Evolutionary conservation across 2,329 filamentous ascomycete species (phyloP), one percentile per base, ranked within the genome.

Genomic region (Stemphylium beticola): DNA sequence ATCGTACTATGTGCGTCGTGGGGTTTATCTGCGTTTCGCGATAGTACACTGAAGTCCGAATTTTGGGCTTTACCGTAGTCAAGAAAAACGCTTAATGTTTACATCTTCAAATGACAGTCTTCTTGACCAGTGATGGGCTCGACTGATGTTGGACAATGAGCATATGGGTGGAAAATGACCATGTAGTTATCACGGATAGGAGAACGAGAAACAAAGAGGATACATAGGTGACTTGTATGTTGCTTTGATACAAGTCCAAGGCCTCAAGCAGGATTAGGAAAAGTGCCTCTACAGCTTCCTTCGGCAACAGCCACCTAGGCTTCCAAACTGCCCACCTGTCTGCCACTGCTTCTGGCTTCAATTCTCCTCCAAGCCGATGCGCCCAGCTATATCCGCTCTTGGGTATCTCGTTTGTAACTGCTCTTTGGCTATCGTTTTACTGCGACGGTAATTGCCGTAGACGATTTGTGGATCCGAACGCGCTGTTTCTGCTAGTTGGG

Each of bases 61-160:
- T 29, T 42, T 36, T 34, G 42, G 52, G 39, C 55, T 57, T 38
- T 18, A 38, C 49, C 60, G 61, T 49, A 44, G 52, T 58, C 53
- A 55, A 60, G 44, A 61, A 58, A 67, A 61, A 55, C 59, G 43
- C 55, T 61, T 67, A 68, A 68, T 67, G 60, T 53, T 65, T 67
- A 53, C 60, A 62, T 64, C 49, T 55, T 39, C 36, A 38, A 33
- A 42, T 12, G 17, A 33, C 2, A 11, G 32, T 12, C 9, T 12
- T 32, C 9, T 52, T 18, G 15, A 15, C 31, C 6, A 32, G 37
- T 46, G 24, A 42, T 37, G n/a, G 33, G 15, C 26, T 26, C 26
- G 2, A 31, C 10, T 37, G 14, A 20, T 10, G 12, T 20, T 8
- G 17, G n/a, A 6, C 11, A 26, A 14, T 7, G 12, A 49, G 31